A percentile compares a stretch with the other conserved stretches of the same genome.
These are phyloP conservation scores for Gastrodia elata DNA, from an alignment of 106 monocot genomes.

Conservation along the genomic window DNA sequence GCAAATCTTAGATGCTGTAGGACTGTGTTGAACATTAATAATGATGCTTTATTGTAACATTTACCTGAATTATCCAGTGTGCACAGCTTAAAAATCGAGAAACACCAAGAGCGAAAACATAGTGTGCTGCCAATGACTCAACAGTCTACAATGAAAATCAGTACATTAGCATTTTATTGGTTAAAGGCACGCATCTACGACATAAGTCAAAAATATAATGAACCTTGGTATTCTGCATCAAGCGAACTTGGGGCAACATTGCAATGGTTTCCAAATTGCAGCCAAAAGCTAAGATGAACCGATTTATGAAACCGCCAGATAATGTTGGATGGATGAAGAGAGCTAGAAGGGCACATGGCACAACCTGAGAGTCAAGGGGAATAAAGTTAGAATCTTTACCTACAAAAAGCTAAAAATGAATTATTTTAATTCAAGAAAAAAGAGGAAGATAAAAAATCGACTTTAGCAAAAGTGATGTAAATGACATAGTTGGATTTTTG, in stretches of 20 bases:
- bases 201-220: neutral
- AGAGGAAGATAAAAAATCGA: too few species aligned
- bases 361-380: neutral
- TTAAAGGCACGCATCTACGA: neutral
- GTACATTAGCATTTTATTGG: neutral
- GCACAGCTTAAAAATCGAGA: conserved; percentile 8
- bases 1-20: too few species aligned
- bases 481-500: too few species aligned
- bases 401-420: too few species aligned
- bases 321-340: neutral
- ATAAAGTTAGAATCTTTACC: neutral
- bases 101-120: conserved; percentile 2
- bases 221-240: conserved; percentile 12
- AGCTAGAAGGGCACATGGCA: conserved; percentile 1
- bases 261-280: conserved; percentile 4
- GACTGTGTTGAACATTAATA: neutral
- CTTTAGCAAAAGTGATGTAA: too few species aligned
- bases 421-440: too few species aligned
- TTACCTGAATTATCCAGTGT: conserved; percentile 8
- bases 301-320: neutral
- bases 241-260: neutral
- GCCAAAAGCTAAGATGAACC: neutral
- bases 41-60: neutral
- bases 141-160: conserved; percentile 2
- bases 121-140: conserved; percentile 6